A percentile compares a stretch with the other conserved stretches of the same genome.
Evolutionary conservation across 2,329 filamentous ascomycete species (phyloP).

Genomic region (Cladophialophora immunda): DNA sequence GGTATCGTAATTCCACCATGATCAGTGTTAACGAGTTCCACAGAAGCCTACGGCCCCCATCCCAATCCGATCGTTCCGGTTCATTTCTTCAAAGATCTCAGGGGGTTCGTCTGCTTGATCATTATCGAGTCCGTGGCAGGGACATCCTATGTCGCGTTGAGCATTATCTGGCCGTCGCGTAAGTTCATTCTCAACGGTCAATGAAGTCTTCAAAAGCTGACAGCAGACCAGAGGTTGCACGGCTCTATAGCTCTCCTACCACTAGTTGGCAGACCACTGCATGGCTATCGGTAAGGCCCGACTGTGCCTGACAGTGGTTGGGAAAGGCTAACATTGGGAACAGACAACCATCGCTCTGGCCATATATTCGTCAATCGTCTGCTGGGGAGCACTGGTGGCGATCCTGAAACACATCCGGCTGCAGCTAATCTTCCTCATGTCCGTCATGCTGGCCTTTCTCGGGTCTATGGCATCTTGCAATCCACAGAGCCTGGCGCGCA

Average conservation of each 20-base stretch:
- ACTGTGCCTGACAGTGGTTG: not conserved
- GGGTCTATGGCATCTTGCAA: constrained; percentile 5
- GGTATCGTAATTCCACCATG: not conserved
- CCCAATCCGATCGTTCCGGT: constrained; percentile 27
- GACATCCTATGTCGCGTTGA: constrained; percentile 24
- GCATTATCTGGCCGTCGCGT: constrained; percentile 26
- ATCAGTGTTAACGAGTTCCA: not conserved
- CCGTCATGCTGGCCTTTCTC: not conserved
- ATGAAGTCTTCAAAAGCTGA: not conserved
- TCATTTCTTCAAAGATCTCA: constrained; percentile 29
- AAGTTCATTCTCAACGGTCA: not conserved
- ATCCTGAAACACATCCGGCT: constrained; percentile 41
- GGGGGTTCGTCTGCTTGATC: constrained; percentile 24
- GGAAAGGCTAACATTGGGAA: not conserved
- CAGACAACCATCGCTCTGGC: constrained; percentile 43
- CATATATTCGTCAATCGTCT: constrained; percentile 44
- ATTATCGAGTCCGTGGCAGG: constrained; percentile 25
- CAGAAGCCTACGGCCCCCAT: constrained; percentile 14
- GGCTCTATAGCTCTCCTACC: not conserved
- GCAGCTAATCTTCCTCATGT: constrained; percentile 37
- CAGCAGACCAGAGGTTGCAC: constrained; percentile 9
- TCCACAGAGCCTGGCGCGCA: not conserved
- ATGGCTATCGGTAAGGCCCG: constrained; percentile 1
- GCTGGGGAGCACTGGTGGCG: constrained; percentile 42
- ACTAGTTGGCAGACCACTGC: constrained; percentile 13